Percentiles rank a stretch among this genome's conserved stretches.
phyloP scores from a whole-genome alignment of 352 stramenopile genomes.

The Thalassiosira ordinaria region DNA sequence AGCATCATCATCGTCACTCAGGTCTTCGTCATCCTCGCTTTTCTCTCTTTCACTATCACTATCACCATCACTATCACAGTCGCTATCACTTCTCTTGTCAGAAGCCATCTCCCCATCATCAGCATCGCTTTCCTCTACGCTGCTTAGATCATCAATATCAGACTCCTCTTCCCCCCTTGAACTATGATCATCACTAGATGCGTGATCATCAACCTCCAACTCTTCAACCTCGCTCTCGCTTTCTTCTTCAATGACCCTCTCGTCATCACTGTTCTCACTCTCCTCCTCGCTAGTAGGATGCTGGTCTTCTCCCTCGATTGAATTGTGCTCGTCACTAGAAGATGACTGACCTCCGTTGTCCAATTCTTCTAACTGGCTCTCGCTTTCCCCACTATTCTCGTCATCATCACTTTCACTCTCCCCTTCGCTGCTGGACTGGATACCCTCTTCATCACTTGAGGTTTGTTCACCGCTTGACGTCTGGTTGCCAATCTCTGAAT shows the following conservation, averaged over 20 bases:
- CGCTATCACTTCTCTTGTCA: neutral
- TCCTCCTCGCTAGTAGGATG: neutral
- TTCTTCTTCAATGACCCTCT: neutral
- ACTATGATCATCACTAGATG: too few relatives aligned
- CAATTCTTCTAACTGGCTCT: too few relatives aligned
- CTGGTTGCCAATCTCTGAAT: too few relatives aligned
- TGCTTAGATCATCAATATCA: too few relatives aligned
- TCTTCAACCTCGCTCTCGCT: neutral
- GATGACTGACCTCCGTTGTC: too few relatives aligned
- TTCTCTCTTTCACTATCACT: neutral
- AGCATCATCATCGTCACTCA: constrained; percentile 3
- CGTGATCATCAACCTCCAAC: neutral
- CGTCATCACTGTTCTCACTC: neutral
- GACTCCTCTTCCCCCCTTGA: too few relatives aligned
- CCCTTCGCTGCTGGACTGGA: neutral
- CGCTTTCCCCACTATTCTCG: too few relatives aligned
- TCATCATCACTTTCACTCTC: neutral
- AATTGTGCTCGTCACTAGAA: too few relatives aligned
- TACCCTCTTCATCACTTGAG: too few relatives aligned
- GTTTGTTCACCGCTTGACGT: too few relatives aligned
- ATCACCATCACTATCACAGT: neutral
- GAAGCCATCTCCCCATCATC: too few relatives aligned
- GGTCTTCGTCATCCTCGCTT: neutral
- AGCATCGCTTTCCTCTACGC: constrained; percentile 7
- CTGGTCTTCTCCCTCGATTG: too few relatives aligned